These are phyloP conservation scores for Penicillium silybi DNA, from an alignment of 495 filamentous ascomycete species.

Conservation along the genomic window DNA sequence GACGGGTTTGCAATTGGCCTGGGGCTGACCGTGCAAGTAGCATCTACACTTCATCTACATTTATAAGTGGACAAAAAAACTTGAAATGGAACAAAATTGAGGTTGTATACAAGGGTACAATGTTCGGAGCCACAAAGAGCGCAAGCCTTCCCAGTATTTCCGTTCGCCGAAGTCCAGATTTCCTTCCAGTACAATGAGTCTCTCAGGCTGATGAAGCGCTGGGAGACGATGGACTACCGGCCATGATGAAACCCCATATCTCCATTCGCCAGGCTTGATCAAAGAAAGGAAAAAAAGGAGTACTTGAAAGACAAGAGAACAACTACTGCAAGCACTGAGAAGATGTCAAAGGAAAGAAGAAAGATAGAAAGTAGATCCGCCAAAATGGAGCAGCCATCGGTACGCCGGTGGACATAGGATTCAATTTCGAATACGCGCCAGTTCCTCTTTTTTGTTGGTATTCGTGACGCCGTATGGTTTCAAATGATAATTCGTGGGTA, in stretches of 20 bases:
- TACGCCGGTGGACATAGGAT: not conserved
- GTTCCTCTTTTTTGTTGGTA: constrained; percentile 13
- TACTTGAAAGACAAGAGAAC: not conserved
- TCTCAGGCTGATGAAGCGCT: not conserved
- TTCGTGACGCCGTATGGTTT: constrained; percentile 26
- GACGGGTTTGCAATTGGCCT: not conserved
- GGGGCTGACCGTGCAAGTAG: not conserved
- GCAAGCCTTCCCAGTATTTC: constrained; percentile 16
- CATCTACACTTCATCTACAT: no score
- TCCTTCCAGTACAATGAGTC: not conserved
- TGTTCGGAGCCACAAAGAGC: constrained; percentile 9
- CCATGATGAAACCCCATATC: constrained; percentile 1
- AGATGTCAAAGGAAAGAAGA: not conserved
- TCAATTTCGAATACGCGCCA: not conserved
- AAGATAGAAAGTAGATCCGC: not conserved
- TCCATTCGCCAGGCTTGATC: constrained; percentile 21
- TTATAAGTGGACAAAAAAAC: not conserved
- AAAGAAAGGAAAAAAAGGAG: no score
- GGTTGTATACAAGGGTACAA: constrained; percentile 19
- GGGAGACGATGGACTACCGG: not conserved
- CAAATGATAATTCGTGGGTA: constrained; percentile 29
- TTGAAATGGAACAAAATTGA: not conserved
- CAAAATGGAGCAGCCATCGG: not conserved
- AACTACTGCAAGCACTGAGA: not conserved
- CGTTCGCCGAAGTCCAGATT: constrained; percentile 2